Evolutionary conservation across 1,139 yeast species (phyloP).

Genomic region (Kurtzmaniella quercitrusa): DNA sequence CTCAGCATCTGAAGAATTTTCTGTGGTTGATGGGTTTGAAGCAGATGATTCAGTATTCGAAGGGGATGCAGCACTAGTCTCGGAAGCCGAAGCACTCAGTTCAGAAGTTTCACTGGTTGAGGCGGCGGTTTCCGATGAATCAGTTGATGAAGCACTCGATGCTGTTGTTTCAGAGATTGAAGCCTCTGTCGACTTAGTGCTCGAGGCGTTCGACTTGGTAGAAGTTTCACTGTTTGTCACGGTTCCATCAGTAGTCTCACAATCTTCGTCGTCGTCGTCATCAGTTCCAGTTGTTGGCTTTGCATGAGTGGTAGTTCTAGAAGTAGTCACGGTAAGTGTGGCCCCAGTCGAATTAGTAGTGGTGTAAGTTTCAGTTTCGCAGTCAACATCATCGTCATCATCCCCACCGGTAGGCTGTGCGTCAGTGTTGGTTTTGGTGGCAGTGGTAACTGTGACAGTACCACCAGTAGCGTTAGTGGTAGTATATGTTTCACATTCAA

Average conservation of each 20-base stretch:
- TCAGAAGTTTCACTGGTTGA: too few species aligned
- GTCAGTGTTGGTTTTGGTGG: too few species aligned
- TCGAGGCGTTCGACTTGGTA: too few species aligned
- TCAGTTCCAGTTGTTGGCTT: constrained; percentile 3
- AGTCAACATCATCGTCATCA: constrained; percentile 9
- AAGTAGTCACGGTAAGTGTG: not conserved
- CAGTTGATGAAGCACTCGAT: too few species aligned
- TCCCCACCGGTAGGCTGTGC: constrained; percentile 9
- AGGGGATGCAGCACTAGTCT: too few species aligned
- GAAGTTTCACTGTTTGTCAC: not conserved
- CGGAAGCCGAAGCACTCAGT: too few species aligned
- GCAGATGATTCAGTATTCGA: too few species aligned
- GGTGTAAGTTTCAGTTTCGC: constrained; percentile 6
- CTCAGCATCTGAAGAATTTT: not conserved
- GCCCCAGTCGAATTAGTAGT: not conserved
- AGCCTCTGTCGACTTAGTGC: too few species aligned
- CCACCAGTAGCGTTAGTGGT: not conserved
- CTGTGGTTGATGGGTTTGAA: too few species aligned
- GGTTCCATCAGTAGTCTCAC: constrained; percentile 3
- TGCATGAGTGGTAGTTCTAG: too few species aligned
- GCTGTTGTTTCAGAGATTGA: too few species aligned
- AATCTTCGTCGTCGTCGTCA: constrained; percentile 1
- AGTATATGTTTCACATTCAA: constrained; percentile 2
- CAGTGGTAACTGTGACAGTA: not conserved
- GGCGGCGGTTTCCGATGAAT: too few species aligned